Conservation (phyloP, 2,329 filamentous ascomycete genomes). For the Xylariaceae sp. region DNA sequence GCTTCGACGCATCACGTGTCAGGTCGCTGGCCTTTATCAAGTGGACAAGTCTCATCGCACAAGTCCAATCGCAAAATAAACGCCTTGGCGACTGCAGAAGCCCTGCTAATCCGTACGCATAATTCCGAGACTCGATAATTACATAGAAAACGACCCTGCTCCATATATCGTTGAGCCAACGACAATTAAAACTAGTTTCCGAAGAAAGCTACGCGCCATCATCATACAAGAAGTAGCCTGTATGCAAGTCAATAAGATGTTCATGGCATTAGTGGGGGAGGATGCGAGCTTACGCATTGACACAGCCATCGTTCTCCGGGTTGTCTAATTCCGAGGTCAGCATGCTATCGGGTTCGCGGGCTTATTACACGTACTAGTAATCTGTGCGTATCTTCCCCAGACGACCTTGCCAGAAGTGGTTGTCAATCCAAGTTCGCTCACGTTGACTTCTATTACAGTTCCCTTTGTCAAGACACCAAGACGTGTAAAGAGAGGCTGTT, state of each 20-base stretch:
- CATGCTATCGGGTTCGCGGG: neutral
- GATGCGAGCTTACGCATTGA: constrained; percentile 33
- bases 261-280: neutral
- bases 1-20: too few species aligned
- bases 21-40: too few species aligned
- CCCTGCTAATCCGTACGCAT: neutral
- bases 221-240: constrained; percentile 1
- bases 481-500: constrained; percentile 68
- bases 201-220: neutral
- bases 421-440: constrained; percentile 83
- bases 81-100: neutral
- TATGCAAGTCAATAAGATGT: neutral
- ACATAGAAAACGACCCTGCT: neutral
- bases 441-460: constrained; percentile 79
- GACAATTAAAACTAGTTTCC: neutral
- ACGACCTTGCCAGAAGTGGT: constrained; percentile 90
- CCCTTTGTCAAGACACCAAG: constrained; percentile 48
- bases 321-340: constrained; percentile 31
- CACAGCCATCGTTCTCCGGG: constrained; percentile 36
- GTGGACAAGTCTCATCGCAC: neutral
- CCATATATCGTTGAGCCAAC: neutral
- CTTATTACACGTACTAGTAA: constrained; percentile 30
- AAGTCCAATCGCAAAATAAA: neutral
- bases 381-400: constrained; percentile 56
- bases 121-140: neutral